Base-by-base conservation (phyloP, 441 rosid species). In the Populus hybrid region DNA sequence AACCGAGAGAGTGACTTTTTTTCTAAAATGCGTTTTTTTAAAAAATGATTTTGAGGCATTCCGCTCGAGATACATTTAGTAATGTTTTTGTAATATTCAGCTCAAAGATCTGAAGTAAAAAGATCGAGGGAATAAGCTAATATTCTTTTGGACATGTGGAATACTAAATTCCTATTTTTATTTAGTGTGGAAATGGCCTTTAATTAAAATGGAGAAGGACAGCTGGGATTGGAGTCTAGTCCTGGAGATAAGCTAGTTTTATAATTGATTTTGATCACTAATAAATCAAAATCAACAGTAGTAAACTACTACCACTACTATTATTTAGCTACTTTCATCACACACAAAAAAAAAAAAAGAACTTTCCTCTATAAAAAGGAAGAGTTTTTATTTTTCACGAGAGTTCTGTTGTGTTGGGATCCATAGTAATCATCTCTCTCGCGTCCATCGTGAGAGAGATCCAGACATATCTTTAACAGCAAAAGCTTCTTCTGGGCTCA, bases 321-420 rank as follows among this genome's bases (percentile, higher is more conserved):
- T 2, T 32, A 6, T 61, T 3, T 21, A 10, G n/a, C 12, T 72
- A 1, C n/a, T 7, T 9, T 5, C 61, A 32, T 61, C 35, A 12
- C 40, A 12, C 40, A 71, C 23, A 34, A 34, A 34, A 30, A 30
- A 30, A 30, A 28, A 28, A 34, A 34, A 34, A 34, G 5, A 6
- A 35, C 42, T 59, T 24, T 42, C 74, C 46, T 59, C n/a, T 67
- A 65, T 80, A 34, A 82, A 59, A 71, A 59, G 46, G 59, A 46
- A 53, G 2, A 16, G 30, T 30, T 73, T 81, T 85, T 72, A 70
- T 77, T 74, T 64, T 78, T 88, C 87, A 66, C 88, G 88, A 77
- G 85, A 83, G 82, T 77, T 71, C 36, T 84, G 85, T 78, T 64
- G 70, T 82, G 90, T 83, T 89, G 88, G 90, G 91, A 87, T 92